phyloP scores from a whole-genome alignment of 352 stramenopile species.

The Globisporangium yorkense region DNA sequence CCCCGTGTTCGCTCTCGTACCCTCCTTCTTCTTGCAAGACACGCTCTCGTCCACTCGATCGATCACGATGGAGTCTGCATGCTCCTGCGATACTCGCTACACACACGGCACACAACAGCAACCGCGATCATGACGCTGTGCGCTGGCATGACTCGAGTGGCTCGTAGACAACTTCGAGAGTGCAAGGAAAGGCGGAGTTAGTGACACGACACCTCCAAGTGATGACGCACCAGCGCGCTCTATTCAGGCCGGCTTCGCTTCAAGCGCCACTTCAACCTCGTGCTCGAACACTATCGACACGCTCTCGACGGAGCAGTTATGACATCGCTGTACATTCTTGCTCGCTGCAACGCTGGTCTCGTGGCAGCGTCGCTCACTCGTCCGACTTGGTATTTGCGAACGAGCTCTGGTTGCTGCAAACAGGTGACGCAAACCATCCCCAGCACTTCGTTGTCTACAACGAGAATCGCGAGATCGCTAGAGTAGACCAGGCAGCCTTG shows the following conservation, averaged over 20 bases:
- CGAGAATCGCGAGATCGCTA: no score
- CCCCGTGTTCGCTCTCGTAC: neutral
- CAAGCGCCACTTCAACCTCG: neutral
- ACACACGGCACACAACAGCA: neutral
- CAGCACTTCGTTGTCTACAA: no score
- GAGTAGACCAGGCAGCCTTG: no score
- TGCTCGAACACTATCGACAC: no score
- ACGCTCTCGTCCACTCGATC: neutral
- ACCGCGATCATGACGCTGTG: neutral
- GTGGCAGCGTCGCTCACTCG: no score
- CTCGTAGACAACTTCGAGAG: neutral
- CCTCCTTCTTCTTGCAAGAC: neutral
- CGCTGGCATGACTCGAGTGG: neutral
- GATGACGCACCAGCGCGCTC: neutral
- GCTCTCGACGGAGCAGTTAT: no score
- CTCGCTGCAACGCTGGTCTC: no score
- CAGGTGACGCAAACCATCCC: no score
- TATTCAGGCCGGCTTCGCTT: neutral
- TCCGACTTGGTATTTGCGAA: no score
- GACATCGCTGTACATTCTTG: no score
- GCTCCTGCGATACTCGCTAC: neutral
- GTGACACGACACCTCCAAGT: neutral
- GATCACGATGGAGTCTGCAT: neutral
- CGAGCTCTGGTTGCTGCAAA: no score
- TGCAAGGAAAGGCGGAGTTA: neutral